Percentiles rank a stretch among this genome's conserved stretches.
Evolutionary conservation across 2,329 filamentous ascomycete genomes (phyloP).

Genomic region (Aspergillus pseudotamarii): DNA sequence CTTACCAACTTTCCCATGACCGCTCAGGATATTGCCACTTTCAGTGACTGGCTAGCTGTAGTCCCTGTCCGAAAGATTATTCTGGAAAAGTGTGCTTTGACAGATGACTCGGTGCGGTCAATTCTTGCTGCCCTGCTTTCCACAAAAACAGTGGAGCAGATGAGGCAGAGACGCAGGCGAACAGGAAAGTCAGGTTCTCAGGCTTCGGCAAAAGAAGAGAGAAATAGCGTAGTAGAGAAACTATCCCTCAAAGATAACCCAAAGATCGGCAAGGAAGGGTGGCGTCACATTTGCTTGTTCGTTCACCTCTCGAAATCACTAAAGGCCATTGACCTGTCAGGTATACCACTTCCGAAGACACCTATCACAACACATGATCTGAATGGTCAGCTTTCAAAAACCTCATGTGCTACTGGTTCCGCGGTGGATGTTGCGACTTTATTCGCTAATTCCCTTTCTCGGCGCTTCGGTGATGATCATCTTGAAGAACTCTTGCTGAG

Average conservation of each 20-base stretch:
- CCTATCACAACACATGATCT: conserved; percentile 30
- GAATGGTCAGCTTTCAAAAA: conserved; percentile 16
- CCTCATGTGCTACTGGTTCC: conserved; percentile 22
- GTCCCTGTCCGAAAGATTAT: conserved; percentile 87
- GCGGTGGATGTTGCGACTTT: conserved; percentile 62
- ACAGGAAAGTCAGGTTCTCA: conserved; percentile 41
- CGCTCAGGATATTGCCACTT: conserved; percentile 77
- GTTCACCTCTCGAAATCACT: conserved; percentile 86
- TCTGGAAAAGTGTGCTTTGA: conserved; percentile 83
- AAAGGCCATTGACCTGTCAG: conserved; percentile 82
- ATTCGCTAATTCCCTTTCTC: conserved; percentile 73
- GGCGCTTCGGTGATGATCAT: conserved; percentile 73
- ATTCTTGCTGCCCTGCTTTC: conserved; percentile 84
- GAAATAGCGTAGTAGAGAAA: conserved; percentile 76
- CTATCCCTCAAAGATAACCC: conserved; percentile 85
- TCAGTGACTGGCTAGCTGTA: conserved; percentile 91
- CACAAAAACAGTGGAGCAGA: conserved; percentile 67
- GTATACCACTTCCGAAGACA: conserved; percentile 71
- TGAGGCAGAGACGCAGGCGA: conserved; percentile 52
- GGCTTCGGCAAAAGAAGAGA: conserved; percentile 33
- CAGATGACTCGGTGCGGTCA: conserved; percentile 82
- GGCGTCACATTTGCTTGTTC: conserved; percentile 89
- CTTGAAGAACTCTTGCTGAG: conserved; percentile 83
- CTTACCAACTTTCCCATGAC: conserved; percentile 83
- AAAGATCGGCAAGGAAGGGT: conserved; percentile 82